Evolutionary conservation across 805 yeast genomes (phyloP).

Genomic region (Ogataea wickerhamii): DNA sequence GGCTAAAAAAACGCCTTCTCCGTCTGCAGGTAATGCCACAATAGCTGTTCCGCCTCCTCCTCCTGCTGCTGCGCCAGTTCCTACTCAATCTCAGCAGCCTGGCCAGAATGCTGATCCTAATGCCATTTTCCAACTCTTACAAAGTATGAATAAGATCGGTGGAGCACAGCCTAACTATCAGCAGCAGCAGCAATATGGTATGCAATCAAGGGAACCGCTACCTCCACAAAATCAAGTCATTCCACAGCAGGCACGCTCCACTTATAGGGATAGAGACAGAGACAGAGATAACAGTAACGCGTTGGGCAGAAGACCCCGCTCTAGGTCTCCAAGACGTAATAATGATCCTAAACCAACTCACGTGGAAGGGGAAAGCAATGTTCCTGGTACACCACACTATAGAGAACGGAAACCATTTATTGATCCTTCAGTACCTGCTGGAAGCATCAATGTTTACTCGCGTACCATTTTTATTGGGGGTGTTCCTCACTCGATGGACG

Average conservation of each 20-base stretch:
- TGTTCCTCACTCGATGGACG: constrained; percentile 79
- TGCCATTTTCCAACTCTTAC: constrained; percentile 50
- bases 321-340: constrained; percentile 46
- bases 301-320: constrained; percentile 47
- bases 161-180: constrained; percentile 22
- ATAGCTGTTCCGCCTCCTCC: constrained; percentile 28
- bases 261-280: constrained; percentile 28
- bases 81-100: constrained; percentile 16
- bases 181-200: constrained; percentile 20
- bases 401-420: constrained; percentile 69
- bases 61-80: constrained; percentile 10
- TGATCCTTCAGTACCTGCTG: constrained; percentile 72
- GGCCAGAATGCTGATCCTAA: constrained; percentile 28
- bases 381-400: constrained; percentile 69
- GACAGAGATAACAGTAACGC: constrained; percentile 30
- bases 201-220: constrained; percentile 11
- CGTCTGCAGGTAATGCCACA: constrained; percentile 31
- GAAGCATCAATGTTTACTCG: constrained; percentile 75
- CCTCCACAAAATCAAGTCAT: constrained; percentile 22
- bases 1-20: constrained; percentile 44
- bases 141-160: constrained; percentile 40
- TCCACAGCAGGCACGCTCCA: constrained; percentile 12
- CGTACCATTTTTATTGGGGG: constrained; percentile 95
- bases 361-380: constrained; percentile 57
- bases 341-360: constrained; percentile 31